A percentile compares a stretch with the other conserved stretches of the same genome.
Conservation (phyloP, 768 basidiomycete genomes). For the Pisolithus orientalis region DNA sequence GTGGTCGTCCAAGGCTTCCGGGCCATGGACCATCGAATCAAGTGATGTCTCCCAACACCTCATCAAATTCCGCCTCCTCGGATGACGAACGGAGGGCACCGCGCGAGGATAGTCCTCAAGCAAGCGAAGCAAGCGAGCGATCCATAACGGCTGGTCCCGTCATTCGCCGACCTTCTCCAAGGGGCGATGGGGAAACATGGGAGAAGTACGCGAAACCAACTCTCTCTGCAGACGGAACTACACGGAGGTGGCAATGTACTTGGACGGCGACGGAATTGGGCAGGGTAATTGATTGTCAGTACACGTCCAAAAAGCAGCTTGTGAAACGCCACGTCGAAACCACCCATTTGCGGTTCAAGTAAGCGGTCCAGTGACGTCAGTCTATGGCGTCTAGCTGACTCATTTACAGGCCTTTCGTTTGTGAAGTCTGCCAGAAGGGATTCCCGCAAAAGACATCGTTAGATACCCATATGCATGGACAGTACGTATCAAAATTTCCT, state of each 20-base stretch:
- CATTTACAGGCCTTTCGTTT: constrained; percentile 41
- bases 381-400: constrained; percentile 9
- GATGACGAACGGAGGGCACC: constrained; percentile 24
- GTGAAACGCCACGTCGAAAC: constrained; percentile 65
- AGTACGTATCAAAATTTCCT: constrained; percentile 30
- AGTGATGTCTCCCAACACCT: constrained; percentile 9
- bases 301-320: constrained; percentile 52
- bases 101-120: constrained; percentile 25
- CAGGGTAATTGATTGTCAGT: constrained; percentile 32
- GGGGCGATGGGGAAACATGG: constrained; percentile 25
- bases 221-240: constrained; percentile 26
- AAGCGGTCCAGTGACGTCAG: constrained; percentile 18
- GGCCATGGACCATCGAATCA: constrained; percentile 5
- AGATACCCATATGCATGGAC: constrained; percentile 51
- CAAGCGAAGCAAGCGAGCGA: constrained; percentile 27
- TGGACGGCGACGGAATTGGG: constrained; percentile 32
- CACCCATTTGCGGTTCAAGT: constrained; percentile 58
- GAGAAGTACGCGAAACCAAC: constrained; percentile 30
- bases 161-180: constrained; percentile 20
- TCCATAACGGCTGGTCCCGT: constrained; percentile 11
- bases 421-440: constrained; percentile 44
- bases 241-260: constrained; percentile 35
- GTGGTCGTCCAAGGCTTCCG: constrained; percentile 3
- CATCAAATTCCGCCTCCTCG: constrained; percentile 20
- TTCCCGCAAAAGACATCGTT: constrained; percentile 58